Evolutionary conservation across 2,329 filamentous ascomycete genomes (phyloP), one percentile per base, ranked within the genome.

Genomic region (Dryadomyces sulphureus): DNA sequence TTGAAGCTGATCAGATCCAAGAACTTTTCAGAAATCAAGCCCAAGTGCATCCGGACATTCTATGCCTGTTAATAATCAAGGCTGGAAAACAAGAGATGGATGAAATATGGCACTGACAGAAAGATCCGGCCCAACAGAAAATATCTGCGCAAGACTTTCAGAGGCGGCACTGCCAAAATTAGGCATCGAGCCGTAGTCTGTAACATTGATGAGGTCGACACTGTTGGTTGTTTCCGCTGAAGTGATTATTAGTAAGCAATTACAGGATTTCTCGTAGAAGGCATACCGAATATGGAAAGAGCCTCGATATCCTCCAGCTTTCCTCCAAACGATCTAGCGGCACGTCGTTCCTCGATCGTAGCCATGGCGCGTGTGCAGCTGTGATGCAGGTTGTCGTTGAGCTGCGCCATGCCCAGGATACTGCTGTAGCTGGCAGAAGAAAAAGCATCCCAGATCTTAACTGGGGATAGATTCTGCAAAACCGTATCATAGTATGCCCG

Each of bases 361-460:
- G 71, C 65, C 65, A 76, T 69, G 8, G 64, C 65, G 8, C 72
- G 56, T 0, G 72, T 76, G 46, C 68, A 73, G 52, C 74, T 75
- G 25, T 58, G 59, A 12, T 67, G 60, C 30, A 75, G 59, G 2
- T 60, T 57, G 19, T 66, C 59, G 14, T 67, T 66, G 41, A 68
- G 69, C 11, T 60, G 51, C 0, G 67, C 63, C 48, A 76, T 67
- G 17, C 64, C 62, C 4, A 72, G 55, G 1, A 76, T 62, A 43
- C 70, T 73, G 5, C 61, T 63, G 53, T 76, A 77, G 53, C 64
- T 75, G 1, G 65, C 66, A 0, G 67, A 56, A 5, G 69, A 60
- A 17, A 77, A 69, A 0, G 72, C 67, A 46, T 73, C 68, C 47
- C 64, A 65, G 30, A 73, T 60, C 45, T 63, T 65, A 14, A 62